These are phyloP conservation scores for Antrodiella citrinella DNA, from an alignment of 768 basidiomycete species.

Conservation along the genomic window DNA sequence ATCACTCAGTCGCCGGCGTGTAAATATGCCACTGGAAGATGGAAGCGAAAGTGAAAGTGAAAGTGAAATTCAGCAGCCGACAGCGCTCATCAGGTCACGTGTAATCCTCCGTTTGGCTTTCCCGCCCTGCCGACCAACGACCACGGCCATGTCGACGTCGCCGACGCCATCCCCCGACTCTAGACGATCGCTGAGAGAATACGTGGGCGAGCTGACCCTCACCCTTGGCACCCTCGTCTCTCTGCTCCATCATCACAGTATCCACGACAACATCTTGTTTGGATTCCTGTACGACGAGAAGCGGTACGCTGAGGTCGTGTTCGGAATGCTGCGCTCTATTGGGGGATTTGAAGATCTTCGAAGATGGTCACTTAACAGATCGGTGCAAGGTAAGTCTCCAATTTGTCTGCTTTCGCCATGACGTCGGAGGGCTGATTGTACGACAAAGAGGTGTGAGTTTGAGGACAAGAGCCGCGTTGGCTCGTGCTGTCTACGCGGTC, in stretches of 20 bases:
- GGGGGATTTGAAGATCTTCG: constrained; percentile 75
- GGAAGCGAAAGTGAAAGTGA: too few species aligned
- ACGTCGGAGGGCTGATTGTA: background rate
- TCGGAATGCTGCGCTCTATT: constrained; percentile 79
- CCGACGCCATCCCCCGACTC: too few species aligned
- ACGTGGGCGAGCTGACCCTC: too few species aligned
- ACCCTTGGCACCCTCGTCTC: too few species aligned
- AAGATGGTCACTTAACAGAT: constrained; percentile 89
- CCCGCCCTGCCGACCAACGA: too few species aligned
- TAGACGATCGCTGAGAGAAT: too few species aligned
- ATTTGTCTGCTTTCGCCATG: constrained; percentile 77
- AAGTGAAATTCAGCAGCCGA: too few species aligned
- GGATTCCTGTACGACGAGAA: constrained; percentile 51
- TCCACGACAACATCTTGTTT: constrained; percentile 58
- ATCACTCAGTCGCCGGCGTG: too few species aligned
- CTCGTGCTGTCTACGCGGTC: constrained; percentile 72
- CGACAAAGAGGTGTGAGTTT: background rate
- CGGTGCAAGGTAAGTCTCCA: constrained; percentile 70
- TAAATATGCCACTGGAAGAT: too few species aligned
- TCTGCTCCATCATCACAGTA: constrained; percentile 37
- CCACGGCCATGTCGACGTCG: too few species aligned
- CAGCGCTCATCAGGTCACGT: too few species aligned
- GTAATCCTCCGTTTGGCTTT: too few species aligned
- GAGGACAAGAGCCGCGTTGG: constrained; percentile 49
- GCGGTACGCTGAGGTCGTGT: constrained; percentile 64